phyloP scores from a whole-genome alignment of 257 asterid species.

The Solanum appendiculatum region DNA sequence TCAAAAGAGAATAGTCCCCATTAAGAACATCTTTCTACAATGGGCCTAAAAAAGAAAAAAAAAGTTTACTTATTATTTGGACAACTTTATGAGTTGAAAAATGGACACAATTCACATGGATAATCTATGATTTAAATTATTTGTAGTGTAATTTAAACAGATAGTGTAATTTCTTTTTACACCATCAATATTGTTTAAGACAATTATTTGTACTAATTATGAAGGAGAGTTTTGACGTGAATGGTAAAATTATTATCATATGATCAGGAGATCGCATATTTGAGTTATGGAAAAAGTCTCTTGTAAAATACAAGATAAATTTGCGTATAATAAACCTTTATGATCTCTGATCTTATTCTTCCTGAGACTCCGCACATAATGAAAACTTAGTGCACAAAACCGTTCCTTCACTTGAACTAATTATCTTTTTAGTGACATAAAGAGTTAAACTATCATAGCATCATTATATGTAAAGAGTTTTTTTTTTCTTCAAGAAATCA shows the following conservation, averaged over 20 bases:
- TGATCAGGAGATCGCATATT: rapidly evolving
- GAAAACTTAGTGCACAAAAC: rapidly evolving
- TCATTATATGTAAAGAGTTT: neutral
- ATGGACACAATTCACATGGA: neutral
- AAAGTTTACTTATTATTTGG: neutral
- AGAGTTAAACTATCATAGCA: neutral
- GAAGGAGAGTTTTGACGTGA: neutral
- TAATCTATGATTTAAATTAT: neutral
- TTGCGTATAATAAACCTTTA: rapidly evolving
- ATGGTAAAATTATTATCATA: neutral
- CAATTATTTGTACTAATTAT: neutral
- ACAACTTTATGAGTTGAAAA: neutral
- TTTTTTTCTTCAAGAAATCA: neutral
- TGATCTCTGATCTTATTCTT: neutral
- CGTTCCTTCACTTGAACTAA: neutral
- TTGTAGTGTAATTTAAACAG: neutral
- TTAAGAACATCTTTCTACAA: neutral
- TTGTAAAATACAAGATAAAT: neutral
- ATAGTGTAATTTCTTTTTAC: neutral
- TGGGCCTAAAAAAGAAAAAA: neutral
- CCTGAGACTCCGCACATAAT: neutral
- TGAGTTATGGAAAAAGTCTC: neutral
- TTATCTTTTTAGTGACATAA: neutral
- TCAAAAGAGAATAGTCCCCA: neutral
- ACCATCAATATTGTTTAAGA: neutral